Percentiles rank a stretch among this genome's conserved stretches.
Evolutionary conservation across 2,329 filamentous ascomycete species (phyloP).

Genomic region (Bipolaris oryzae): DNA sequence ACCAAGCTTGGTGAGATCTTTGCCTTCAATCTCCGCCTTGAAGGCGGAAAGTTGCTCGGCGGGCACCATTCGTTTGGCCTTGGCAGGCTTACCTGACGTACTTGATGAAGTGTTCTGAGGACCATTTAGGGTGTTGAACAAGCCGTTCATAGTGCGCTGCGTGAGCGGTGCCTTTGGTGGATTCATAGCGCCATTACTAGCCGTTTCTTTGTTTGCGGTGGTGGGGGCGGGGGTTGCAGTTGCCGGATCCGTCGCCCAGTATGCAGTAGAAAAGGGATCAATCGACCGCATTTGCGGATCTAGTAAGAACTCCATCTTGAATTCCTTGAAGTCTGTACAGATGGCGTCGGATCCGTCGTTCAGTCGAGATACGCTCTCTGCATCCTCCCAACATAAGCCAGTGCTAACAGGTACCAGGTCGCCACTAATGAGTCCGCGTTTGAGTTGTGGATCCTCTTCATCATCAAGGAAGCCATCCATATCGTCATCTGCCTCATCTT

Average conservation of each 20-base stretch:
- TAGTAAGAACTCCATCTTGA: conserved; percentile 74
- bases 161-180: conserved; percentile 52
- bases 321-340: conserved; percentile 61
- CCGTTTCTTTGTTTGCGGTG: conserved; percentile 22
- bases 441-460: conserved; percentile 67
- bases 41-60: conserved; percentile 69
- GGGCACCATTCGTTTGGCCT: conserved; percentile 59
- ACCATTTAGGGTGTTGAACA: conserved; percentile 40
- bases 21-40: conserved; percentile 71
- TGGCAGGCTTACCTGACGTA: conserved; percentile 41
- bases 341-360: conserved; percentile 54
- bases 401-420: conserved; percentile 78
- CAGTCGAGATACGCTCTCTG: conserved; percentile 48
- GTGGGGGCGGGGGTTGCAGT: conserved; percentile 13
- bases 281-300: conserved; percentile 65
- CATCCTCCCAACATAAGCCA: conserved; percentile 83
- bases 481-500: conserved; percentile 78
- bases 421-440: conserved; percentile 64
- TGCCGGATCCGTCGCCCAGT: conserved; percentile 66
- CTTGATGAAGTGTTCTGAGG: conserved; percentile 22
- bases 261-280: conserved; percentile 81
- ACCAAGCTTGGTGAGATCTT: conserved; percentile 74
- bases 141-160: conserved; percentile 45
- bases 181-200: conserved; percentile 42
- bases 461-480: conserved; percentile 91